Evolutionary conservation across 768 basidiomycete species (phyloP).

Genomic region (Boletus reticulatus): DNA sequence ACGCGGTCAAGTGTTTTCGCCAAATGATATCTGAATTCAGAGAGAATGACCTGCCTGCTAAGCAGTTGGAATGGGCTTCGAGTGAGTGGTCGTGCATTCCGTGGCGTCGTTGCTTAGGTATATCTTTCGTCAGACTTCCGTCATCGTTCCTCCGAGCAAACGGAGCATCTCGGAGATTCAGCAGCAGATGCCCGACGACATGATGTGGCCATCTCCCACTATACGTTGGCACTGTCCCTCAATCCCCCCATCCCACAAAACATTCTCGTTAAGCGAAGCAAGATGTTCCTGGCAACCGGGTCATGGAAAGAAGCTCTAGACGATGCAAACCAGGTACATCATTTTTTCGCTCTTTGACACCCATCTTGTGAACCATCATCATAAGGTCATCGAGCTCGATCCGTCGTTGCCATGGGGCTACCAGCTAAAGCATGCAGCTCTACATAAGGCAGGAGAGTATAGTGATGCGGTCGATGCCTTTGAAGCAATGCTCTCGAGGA

Average conservation of each 20-base stretch:
- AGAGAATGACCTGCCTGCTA: background rate
- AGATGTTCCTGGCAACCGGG: background rate
- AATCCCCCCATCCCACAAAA: background rate
- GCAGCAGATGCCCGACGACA: background rate
- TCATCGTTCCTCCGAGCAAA: background rate
- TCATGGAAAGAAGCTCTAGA: background rate
- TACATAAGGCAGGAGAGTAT: background rate
- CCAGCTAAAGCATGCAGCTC: background rate
- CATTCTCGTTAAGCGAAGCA: background rate
- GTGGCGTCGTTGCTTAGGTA: background rate
- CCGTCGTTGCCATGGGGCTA: background rate
- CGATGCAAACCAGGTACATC: background rate
- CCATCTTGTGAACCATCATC: no score
- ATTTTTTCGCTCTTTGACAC: background rate
- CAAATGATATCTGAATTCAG: background rate
- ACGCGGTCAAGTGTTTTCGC: background rate
- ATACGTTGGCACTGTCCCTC: background rate
- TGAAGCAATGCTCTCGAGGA: background rate
- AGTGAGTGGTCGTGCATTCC: background rate
- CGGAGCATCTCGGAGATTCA: background rate
- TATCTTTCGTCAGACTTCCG: background rate
- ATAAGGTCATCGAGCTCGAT: background rate
- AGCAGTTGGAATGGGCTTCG: background rate
- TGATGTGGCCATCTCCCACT: background rate
- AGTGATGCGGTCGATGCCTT: background rate